Base-by-base conservation (phyloP, 495 filamentous ascomycete species). In the Penicillium taxi region DNA sequence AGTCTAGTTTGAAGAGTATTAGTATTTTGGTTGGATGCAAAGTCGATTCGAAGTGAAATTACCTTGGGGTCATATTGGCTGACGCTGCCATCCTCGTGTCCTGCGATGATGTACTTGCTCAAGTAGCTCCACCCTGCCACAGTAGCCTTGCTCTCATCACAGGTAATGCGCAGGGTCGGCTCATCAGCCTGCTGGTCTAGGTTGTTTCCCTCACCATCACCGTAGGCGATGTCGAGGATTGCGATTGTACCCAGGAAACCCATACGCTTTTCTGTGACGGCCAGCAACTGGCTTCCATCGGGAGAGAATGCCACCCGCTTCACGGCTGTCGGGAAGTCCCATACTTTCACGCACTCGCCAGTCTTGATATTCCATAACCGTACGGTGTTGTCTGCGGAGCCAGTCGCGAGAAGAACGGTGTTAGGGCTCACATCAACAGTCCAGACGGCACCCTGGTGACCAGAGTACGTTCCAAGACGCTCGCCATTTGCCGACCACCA, bases 371-470 rank as follows among this genome's bases (percentile, higher is more conserved):
- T 88, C 91, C 91, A 99, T 57, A 99, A 72, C 49, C 86, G 81
- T 55, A 96, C 88, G 12, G 91, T 95, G 72, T 96, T 96, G 72
- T 99, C 91, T 63, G 91, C 91, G 47, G 85, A 89, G 33, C 91
- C 91, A 35, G 85, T 91, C 41, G 90, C 91, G 56, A 96, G 83
- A 53, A 96, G 75, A 44, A 84, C 85, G 46, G 84, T 87, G 52
- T 87, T 91, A 45, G 91, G 88, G 72, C 95, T 87, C 47, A 96
- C 84, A 55, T 96, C 93, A 58, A 99, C 84, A 37, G 89, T 95
- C 91, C 91, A 99, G 63, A 99, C 81, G 43, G 91, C 93, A 63
- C 91, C 91, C 57, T 90, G 82, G 72, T 99, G 91, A 55, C 91
- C 91, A 55, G 84, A 77, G 67, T 99, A 99, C 44, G 90, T 93